Percentiles rank a stretch among this genome's conserved stretches.
phyloP scores from a whole-genome alignment of 495 filamentous ascomycete genomes.

The Hypomontagnella monticulosa region DNA sequence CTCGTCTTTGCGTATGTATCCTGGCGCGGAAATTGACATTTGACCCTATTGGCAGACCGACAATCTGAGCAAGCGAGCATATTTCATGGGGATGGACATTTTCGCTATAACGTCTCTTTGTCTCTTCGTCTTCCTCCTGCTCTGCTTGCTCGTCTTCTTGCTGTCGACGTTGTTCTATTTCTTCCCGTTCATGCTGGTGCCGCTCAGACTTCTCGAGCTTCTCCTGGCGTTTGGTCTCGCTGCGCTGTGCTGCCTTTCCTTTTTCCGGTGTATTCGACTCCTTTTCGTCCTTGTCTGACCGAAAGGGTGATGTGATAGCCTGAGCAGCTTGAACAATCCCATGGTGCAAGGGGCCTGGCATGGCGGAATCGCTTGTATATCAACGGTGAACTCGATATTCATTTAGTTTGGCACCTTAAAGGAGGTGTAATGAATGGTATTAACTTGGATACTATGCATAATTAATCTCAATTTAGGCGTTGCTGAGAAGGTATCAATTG shows the following conservation, averaged over 20 bases:
- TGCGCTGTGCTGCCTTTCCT: slow-evolving; percentile 22
- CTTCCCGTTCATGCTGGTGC: slow-evolving; percentile 53
- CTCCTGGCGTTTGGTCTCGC: slow-evolving; percentile 26
- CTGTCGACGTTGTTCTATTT: slow-evolving; percentile 52
- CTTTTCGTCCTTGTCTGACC: slow-evolving; percentile 5
- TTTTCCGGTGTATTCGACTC: slow-evolving; percentile 4
- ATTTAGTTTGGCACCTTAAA: neutral
- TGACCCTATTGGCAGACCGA: slow-evolving; percentile 42
- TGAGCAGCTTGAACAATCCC: neutral
- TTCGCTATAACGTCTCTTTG: slow-evolving; percentile 62
- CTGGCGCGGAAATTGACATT: slow-evolving; percentile 77
- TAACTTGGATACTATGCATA: neutral
- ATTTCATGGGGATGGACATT: slow-evolving; percentile 41
- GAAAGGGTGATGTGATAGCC: slow-evolving; percentile 8
- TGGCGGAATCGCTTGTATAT: neutral
- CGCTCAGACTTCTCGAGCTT: slow-evolving; percentile 46
- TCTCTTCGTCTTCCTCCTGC: slow-evolving; percentile 55
- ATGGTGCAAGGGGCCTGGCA: slow-evolving; percentile 4
- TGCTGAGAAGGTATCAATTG: neutral
- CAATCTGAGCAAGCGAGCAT: slow-evolving; percentile 13
- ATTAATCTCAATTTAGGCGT: no score
- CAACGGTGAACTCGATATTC: neutral
- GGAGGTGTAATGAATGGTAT: no score
- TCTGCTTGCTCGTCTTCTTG: slow-evolving; percentile 43
- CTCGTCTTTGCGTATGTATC: slow-evolving; percentile 76